These are phyloP conservation scores for Ilex paraguariensis DNA, from an alignment of 305 asterid genomes.

Conservation along the genomic window DNA sequence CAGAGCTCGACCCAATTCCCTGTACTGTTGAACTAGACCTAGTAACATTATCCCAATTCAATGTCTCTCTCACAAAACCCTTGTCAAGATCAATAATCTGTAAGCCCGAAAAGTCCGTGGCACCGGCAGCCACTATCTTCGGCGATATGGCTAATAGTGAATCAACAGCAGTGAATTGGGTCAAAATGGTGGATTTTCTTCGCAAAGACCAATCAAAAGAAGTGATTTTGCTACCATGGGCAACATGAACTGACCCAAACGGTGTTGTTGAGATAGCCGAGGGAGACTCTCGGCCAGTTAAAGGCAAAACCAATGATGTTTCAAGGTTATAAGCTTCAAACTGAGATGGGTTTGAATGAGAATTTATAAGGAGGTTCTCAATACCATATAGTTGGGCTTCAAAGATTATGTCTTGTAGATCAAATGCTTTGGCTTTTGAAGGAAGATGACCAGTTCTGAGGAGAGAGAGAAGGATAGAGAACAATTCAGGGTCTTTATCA, in stretches of 20 bases:
- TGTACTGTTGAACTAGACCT: slow-evolving; percentile 82
- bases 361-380: slow-evolving; percentile 50
- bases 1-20: slow-evolving; percentile 69
- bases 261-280: slow-evolving; percentile 63
- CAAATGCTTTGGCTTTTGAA: slow-evolving; percentile 68
- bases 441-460: slow-evolving; percentile 84
- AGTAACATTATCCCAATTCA: slow-evolving; percentile 91
- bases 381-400: slow-evolving; percentile 78
- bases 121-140: slow-evolving; percentile 71
- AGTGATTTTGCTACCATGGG: slow-evolving; percentile 87
- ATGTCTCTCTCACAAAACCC: slow-evolving; percentile 53
- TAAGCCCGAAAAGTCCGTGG: slow-evolving; percentile 84
- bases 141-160: slow-evolving; percentile 72
- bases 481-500: slow-evolving; percentile 83
- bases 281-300: slow-evolving; percentile 79
- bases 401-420: slow-evolving; percentile 69
- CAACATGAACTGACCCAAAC: slow-evolving; percentile 72
- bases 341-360: slow-evolving; percentile 68
- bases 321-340: slow-evolving; percentile 85
- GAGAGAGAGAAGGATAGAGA: slow-evolving; percentile 73
- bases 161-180: slow-evolving; percentile 76
- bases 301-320: slow-evolving; percentile 45
- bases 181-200: slow-evolving; percentile 74
- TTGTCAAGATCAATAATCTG: slow-evolving; percentile 71
- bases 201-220: slow-evolving; percentile 87